Evolutionary conservation across 2,329 filamentous ascomycete species (phyloP), one percentile per base, ranked within the genome.

Genomic region (Penicillium hesseltinei): DNA sequence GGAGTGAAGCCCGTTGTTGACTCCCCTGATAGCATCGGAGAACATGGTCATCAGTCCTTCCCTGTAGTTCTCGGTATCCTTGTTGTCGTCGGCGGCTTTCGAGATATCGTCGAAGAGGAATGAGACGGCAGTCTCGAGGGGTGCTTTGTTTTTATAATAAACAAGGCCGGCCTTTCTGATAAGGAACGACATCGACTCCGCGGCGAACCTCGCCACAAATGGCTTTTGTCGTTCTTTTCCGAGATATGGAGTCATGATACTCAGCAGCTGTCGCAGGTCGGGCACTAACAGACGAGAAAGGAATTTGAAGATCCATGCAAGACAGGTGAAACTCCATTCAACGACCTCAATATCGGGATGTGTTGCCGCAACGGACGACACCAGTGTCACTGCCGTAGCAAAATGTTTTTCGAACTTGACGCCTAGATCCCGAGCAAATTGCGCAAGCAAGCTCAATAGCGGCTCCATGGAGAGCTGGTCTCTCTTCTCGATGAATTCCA

Each of bases 281-380:
- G 91, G 88, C 0, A 94, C 89, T 23, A 99, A 77, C 0, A 97
- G 82, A 62, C 91, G 87, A 2, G 92, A 95, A 5, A 99, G 84
- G 70, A 97, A 97, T 72, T 99, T 99, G 84, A 99, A 97, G 40
- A 97, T 81, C 81, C 95, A 99, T 45, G 94, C 92, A 55, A 99
- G 81, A 66, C 91, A 92, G 13, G 88, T 91, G 76, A 99, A 99
- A 50, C 91, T 93, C 92, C 93, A 97, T 77, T 99, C 94, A 50
- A 97, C 90, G n/a, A 95, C 92, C 62, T 92, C 90, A 27, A 90
- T 87, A 69, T 90, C 88, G 56, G 89, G 82, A 52, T 90, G 86
- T 66, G 86, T 89, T 53, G 87, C 87, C 11, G 92, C 92, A 62
- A 97, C 84, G 17, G 86, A 85, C 39, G 90, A 84, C 54, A 99